phyloP scores from a whole-genome alignment of 2,329 filamentous ascomycete genomes.

The Calonectria naviculata region DNA sequence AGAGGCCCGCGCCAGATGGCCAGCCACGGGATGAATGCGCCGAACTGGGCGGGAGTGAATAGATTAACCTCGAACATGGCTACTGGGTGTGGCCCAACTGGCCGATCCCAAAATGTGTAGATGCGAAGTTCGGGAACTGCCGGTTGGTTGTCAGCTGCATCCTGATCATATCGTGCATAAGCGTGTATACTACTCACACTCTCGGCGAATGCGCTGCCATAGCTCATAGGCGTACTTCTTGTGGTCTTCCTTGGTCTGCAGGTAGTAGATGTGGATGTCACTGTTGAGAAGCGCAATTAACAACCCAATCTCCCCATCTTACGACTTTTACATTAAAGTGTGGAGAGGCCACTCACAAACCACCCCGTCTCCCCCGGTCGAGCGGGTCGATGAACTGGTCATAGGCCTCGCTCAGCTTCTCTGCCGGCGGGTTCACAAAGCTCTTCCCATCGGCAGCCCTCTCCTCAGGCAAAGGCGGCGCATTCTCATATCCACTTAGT shows the following conservation, averaged over 20 bases:
- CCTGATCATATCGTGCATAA: neutral
- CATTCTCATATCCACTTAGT: constrained; percentile 66
- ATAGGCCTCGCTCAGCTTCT: constrained; percentile 75
- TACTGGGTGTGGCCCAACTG: constrained; percentile 83
- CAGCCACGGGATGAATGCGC: constrained; percentile 88
- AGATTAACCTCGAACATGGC: constrained; percentile 96
- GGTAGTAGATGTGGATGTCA: constrained; percentile 89
- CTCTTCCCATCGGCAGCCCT: constrained; percentile 81
- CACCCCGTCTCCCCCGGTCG: constrained; percentile 72
- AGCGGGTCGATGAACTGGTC: constrained; percentile 75
- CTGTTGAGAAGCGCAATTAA: constrained; percentile 44
- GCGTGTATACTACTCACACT: constrained; percentile 68
- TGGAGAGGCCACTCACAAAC: constrained; percentile 67
- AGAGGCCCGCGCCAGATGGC: constrained; percentile 84
- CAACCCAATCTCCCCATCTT: neutral
- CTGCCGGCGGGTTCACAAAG: constrained; percentile 72
- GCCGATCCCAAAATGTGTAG: constrained; percentile 80
- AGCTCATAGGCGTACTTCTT: constrained; percentile 75
- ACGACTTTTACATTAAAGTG: neutral
- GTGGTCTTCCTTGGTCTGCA: constrained; percentile 72
- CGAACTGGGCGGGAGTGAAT: constrained; percentile 87
- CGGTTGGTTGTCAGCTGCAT: neutral
- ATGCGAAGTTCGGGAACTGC: constrained; percentile 86
- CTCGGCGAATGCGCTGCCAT: constrained; percentile 81
- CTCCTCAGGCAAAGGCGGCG: constrained; percentile 67